These are phyloP conservation scores for Coniferiporia weirii DNA, from an alignment of 1,284 basidiomycete genomes.

Conservation along the genomic window DNA sequence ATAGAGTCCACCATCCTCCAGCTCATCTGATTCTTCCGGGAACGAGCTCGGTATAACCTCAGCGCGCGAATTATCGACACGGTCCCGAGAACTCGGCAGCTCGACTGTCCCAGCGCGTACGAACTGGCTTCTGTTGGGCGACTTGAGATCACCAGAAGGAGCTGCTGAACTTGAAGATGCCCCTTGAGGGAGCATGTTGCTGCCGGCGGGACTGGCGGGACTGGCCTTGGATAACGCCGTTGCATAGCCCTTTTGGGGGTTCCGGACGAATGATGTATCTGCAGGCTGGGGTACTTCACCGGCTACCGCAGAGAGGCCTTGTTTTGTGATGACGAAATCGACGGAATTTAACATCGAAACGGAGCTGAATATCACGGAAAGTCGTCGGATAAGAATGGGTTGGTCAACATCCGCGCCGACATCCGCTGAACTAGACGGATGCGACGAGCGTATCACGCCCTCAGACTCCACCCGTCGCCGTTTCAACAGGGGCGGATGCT, in stretches of 20 bases:
- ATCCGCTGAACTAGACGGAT: slow-evolving; percentile 19
- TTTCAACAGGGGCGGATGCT: slow-evolving; percentile 31
- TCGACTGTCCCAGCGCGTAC: not conserved
- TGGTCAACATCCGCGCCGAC: slow-evolving; percentile 30
- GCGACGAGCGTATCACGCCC: not conserved
- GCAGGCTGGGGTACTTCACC: slow-evolving; percentile 3
- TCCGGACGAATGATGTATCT: not conserved
- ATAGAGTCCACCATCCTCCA: slow-evolving; percentile 21
- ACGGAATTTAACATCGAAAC: slow-evolving; percentile 51
- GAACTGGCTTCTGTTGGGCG: not conserved
- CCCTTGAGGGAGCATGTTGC: too few species aligned
- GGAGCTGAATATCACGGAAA: slow-evolving; percentile 73
- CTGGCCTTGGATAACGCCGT: not conserved
- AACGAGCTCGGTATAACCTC: slow-evolving; percentile 12
- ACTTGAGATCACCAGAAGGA: not conserved
- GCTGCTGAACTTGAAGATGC: not conserved
- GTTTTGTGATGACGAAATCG: slow-evolving; percentile 66
- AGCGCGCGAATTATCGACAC: not conserved
- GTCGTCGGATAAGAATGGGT: slow-evolving; percentile 49
- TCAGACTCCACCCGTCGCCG: slow-evolving; percentile 27
- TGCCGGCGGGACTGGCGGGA: too few species aligned
- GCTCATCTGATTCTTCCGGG: slow-evolving; percentile 6
- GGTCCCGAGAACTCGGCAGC: not conserved
- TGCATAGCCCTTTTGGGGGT: not conserved
- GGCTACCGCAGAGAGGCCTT: slow-evolving; percentile 43